Percentiles rank a stretch among this genome's conserved stretches.
phyloP scores from a whole-genome alignment of 305 asterid genomes.

The Caryopteris hybrid region DNA sequence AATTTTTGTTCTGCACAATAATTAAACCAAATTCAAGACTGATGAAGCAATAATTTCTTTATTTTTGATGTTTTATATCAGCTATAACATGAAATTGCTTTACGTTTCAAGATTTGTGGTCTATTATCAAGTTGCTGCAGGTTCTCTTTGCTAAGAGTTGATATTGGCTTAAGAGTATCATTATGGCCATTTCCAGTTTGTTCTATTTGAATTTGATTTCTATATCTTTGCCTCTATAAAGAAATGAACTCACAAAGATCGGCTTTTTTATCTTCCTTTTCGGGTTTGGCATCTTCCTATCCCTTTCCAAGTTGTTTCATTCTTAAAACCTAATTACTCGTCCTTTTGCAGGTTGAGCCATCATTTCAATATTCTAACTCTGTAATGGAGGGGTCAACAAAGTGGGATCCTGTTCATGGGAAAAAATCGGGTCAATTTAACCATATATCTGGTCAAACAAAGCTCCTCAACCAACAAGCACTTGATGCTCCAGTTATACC shows the following conservation, averaged over 20 bases:
- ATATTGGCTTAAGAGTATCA: too few relatives aligned
- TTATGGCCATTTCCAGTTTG: too few relatives aligned
- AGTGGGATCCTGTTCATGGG: constrained; percentile 84
- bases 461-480: constrained; percentile 32
- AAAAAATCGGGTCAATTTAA: constrained; percentile 38
- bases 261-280: too few relatives aligned
- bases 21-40: too few relatives aligned
- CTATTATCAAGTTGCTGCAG: too few relatives aligned
- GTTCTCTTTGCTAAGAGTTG: too few relatives aligned
- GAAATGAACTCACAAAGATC: too few relatives aligned
- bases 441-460: constrained; percentile 37
- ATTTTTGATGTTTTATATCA: neutral
- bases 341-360: constrained; percentile 44
- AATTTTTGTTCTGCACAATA: too few relatives aligned
- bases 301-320: neutral
- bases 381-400: constrained; percentile 88
- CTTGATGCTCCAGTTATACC: constrained; percentile 45
- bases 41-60: neutral
- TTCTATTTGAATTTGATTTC: too few relatives aligned
- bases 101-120: too few relatives aligned
- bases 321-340: neutral
- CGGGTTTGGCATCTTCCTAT: neutral
- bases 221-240: too few relatives aligned
- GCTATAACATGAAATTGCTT: too few relatives aligned
- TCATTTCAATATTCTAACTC: constrained; percentile 45